These are phyloP conservation scores for Astragalus membranaceus DNA, from an alignment of 306 rosid species.

Conservation along the genomic window DNA sequence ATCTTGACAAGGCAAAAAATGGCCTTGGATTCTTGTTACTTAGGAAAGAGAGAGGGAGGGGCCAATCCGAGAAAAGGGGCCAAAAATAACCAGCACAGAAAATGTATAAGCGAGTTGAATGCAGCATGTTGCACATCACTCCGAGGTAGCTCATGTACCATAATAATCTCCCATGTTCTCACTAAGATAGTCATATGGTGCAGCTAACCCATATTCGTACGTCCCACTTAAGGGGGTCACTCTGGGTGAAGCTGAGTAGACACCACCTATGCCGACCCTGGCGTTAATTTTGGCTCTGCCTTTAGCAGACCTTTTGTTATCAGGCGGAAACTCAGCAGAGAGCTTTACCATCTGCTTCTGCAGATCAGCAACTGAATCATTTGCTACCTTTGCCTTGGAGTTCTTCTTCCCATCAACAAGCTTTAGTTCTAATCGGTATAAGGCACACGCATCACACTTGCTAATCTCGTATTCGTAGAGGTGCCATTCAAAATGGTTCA, in stretches of 20 bases:
- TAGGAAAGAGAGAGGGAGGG: neutral
- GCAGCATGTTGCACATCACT: slow-evolving; percentile 30
- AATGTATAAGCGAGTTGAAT: slow-evolving; percentile 24
- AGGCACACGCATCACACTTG: slow-evolving; percentile 89
- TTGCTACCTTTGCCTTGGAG: slow-evolving; percentile 60
- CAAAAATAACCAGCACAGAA: slow-evolving; percentile 16
- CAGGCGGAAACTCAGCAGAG: slow-evolving; percentile 83
- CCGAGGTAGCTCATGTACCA: slow-evolving; percentile 35
- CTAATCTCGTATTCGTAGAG: slow-evolving; percentile 93
- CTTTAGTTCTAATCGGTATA: slow-evolving; percentile 85
- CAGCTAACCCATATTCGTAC: slow-evolving; percentile 50
- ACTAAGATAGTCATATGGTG: slow-evolving; percentile 68
- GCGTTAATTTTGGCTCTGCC: slow-evolving; percentile 65
- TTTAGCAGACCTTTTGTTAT: slow-evolving; percentile 69
- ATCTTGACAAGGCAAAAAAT: slow-evolving; percentile 43
- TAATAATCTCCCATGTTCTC: slow-evolving; percentile 60
- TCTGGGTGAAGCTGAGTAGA: slow-evolving; percentile 49
- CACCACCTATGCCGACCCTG: slow-evolving; percentile 56
- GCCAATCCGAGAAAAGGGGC: slow-evolving; percentile 3
- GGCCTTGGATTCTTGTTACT: slow-evolving; percentile 44
- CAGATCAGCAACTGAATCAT: slow-evolving; percentile 89
- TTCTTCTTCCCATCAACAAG: slow-evolving; percentile 91
- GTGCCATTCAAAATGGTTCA: slow-evolving; percentile 93
- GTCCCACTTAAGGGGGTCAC: slow-evolving; percentile 51
- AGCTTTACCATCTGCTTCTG: slow-evolving; percentile 99